Evolutionary conservation across 306 rosid species (phyloP).

Genomic region (Quercus alba): DNA sequence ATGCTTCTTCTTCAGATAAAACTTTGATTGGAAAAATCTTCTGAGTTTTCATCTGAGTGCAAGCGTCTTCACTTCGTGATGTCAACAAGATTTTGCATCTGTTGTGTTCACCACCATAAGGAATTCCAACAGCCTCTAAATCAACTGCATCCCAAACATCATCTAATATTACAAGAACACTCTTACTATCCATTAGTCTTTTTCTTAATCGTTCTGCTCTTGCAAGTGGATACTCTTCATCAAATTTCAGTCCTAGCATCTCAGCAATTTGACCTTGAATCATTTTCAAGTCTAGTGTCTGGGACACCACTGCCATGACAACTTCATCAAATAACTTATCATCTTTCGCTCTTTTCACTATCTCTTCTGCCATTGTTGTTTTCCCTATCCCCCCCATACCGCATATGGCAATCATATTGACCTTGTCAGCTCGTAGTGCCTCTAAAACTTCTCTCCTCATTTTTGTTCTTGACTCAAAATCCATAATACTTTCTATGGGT

Average conservation of each 20-base stretch:
- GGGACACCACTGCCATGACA: constrained; percentile 19
- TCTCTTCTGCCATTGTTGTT: constrained; percentile 19
- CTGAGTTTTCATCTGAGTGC: too few relatives aligned
- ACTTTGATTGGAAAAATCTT: too few relatives aligned
- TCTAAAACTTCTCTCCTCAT: background rate
- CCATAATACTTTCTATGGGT: background rate
- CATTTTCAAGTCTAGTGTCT: background rate
- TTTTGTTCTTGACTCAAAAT: constrained; percentile 1
- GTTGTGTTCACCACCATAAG: background rate
- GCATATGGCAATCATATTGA: constrained; percentile 9
- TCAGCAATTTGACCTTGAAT: accelerated
- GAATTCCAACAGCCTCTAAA: too few relatives aligned
- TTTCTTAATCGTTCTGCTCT: too few relatives aligned
- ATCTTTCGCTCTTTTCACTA: background rate
- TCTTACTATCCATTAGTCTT: too few relatives aligned
- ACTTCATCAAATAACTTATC: too few relatives aligned
- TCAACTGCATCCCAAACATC: too few relatives aligned
- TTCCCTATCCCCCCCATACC: constrained; percentile 37
- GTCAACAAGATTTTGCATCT: too few relatives aligned
- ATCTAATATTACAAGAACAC: too few relatives aligned
- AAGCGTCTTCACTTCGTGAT: too few relatives aligned
- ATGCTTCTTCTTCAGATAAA: too few relatives aligned
- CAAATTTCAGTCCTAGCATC: too few relatives aligned
- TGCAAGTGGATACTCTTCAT: accelerated
- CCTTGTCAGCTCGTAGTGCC: background rate